A percentile compares a stretch with the other conserved stretches of the same genome.
Conservation (phyloP, 306 rosid species). For the Rosa rugosa region DNA sequence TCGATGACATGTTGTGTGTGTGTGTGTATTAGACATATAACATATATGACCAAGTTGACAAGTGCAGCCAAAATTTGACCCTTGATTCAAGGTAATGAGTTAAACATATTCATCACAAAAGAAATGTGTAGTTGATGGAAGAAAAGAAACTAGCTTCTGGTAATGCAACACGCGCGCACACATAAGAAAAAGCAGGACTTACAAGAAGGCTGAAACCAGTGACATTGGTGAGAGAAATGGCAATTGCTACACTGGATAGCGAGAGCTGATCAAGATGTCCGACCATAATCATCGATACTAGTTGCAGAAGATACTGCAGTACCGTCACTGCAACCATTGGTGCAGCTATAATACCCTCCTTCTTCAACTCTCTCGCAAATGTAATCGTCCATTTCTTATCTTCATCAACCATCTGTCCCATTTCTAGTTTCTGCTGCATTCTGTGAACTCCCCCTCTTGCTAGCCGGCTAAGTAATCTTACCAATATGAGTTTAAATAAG, state of each 20-base stretch:
- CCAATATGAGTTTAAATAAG: neutral
- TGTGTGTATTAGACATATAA: too few relatives aligned
- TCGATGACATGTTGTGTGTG: too few relatives aligned
- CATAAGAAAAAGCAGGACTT: neutral
- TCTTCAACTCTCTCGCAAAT: conserved; percentile 25
- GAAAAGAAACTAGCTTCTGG: too few relatives aligned
- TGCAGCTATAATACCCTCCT: conserved; percentile 18
- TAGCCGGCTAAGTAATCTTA: neutral
- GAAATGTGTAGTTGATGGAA: neutral
- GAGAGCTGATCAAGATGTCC: conserved; percentile 32
- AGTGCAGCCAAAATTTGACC: neutral
- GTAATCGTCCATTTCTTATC: conserved; percentile 13
- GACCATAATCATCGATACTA: conserved; percentile 30
- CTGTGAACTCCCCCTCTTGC: neutral
- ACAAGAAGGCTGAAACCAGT: conserved; percentile 35
- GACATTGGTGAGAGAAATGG: conserved; percentile 37
- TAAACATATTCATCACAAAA: too few relatives aligned
- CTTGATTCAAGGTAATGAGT: neutral
- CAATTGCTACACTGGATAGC: conserved; percentile 30
- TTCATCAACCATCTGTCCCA: neutral
- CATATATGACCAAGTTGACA: neutral
- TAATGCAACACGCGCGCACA: too few relatives aligned
- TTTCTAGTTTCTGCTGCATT: neutral
- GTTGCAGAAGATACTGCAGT: conserved; percentile 27
- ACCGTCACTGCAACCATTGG: conserved; percentile 37